A percentile compares a stretch with the other conserved stretches of the same genome.
Conservation (phyloP, 108 stramenopile species). For the Cyclotella choctawhatcheeana region DNA sequence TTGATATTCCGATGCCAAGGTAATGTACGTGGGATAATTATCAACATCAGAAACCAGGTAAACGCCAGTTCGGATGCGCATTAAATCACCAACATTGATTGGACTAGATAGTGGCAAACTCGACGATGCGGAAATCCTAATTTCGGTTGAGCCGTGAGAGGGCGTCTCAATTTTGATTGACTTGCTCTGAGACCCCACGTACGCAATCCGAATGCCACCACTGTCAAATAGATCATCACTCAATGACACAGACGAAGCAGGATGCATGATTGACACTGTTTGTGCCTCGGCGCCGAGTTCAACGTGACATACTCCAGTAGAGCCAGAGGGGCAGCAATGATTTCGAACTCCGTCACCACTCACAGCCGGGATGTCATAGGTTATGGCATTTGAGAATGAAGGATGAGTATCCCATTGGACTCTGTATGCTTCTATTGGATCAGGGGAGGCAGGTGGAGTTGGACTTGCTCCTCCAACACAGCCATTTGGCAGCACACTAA, state of each 20-base stretch:
- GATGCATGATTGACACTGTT: constrained; percentile 39
- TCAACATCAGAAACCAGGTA: constrained; percentile 44
- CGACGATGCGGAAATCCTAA: constrained; percentile 35
- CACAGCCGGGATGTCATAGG: constrained; percentile 44
- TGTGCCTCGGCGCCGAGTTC: constrained; percentile 64
- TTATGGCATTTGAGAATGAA: constrained; percentile 42
- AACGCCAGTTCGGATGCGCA: constrained; percentile 41
- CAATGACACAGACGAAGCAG: constrained; percentile 21
- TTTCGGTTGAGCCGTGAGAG: constrained; percentile 28
- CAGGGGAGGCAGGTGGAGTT: constrained; percentile 41
- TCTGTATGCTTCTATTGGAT: constrained; percentile 41
- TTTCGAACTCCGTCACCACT: constrained; percentile 40
- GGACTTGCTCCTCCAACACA: constrained; percentile 37
- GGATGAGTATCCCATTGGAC: constrained; percentile 57
- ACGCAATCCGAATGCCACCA: constrained; percentile 44
- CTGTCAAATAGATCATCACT: constrained; percentile 42
- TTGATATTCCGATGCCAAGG: constrained; percentile 28
- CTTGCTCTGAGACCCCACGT: constrained; percentile 57
- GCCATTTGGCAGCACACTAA: constrained; percentile 37
- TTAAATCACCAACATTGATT: constrained; percentile 44
- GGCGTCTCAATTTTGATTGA: constrained; percentile 43
- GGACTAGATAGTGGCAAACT: constrained; percentile 33
- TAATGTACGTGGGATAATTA: constrained; percentile 37
- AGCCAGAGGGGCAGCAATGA: constrained; percentile 50
- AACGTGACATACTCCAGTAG: constrained; percentile 40